Percentiles rank a stretch among this genome's conserved stretches.
phyloP scores from a whole-genome alignment of 768 basidiomycete genomes.

The Antrodiella citrinella region DNA sequence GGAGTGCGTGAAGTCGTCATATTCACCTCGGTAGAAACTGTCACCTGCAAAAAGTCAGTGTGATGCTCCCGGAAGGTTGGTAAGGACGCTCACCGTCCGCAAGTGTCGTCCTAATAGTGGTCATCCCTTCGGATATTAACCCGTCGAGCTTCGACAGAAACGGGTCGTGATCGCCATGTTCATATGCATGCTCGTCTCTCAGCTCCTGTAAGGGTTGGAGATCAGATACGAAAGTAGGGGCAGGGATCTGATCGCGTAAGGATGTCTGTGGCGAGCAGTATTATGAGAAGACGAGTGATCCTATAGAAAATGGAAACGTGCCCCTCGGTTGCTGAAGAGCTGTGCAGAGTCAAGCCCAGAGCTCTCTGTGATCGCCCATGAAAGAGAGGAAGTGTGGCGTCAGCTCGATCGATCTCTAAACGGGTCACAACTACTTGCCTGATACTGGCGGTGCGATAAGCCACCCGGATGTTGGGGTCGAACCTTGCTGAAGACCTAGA shows the following conservation, averaged over 20 bases:
- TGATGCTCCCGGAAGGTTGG: background rate
- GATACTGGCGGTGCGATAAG: background rate
- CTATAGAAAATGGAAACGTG: no score
- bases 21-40: constrained; percentile 93
- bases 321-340: constrained; percentile 8
- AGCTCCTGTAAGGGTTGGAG: no score
- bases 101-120: constrained; percentile 57
- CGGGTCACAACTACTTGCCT: background rate
- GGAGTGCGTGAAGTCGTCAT: no score
- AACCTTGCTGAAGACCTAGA: background rate
- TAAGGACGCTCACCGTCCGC: constrained; percentile 47
- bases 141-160: constrained; percentile 75
- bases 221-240: no score
- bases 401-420: background rate
- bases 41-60: constrained; percentile 41
- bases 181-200: constrained; percentile 64
- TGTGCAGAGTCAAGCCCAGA: constrained; percentile 1
- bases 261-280: no score
- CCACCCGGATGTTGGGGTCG: background rate
- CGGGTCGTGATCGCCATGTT: constrained; percentile 40
- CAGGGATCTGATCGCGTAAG: no score
- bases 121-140: constrained; percentile 57
- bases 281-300: no score
- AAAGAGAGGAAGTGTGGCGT: background rate
- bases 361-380: background rate